Conservation (phyloP, 352 stramenopile genomes). For the Pythium vanterpoolii region DNA sequence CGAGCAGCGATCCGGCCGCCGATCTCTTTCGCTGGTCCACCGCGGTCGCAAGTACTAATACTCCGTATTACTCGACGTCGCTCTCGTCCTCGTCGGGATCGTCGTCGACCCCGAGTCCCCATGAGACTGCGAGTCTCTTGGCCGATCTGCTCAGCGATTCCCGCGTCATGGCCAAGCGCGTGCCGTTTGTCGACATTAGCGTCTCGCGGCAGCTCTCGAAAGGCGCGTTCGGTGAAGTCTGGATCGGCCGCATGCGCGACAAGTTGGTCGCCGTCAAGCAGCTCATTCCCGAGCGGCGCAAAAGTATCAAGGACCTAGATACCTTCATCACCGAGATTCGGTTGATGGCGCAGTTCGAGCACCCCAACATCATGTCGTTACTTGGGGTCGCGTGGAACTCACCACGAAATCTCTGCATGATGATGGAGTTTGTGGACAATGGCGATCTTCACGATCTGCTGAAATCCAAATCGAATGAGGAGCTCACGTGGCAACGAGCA, state of each 20-base stretch:
- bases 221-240: constrained; percentile 52
- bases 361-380: constrained; percentile 37
- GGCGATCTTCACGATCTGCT: constrained; percentile 27
- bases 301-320: background rate
- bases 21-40: background rate
- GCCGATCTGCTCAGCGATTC: constrained; percentile 26
- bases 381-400: constrained; percentile 36
- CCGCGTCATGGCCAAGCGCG: constrained; percentile 26
- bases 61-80: no score
- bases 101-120: background rate
- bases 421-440: constrained; percentile 30
- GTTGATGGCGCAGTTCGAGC: constrained; percentile 34
- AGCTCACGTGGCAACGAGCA: constrained; percentile 15
- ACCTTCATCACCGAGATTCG: constrained; percentile 33
- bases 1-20: background rate
- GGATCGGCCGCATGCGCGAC: constrained; percentile 32
- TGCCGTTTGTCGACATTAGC: constrained; percentile 36
- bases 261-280: constrained; percentile 44
- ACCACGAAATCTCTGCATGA: constrained; percentile 21
- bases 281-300: constrained; percentile 26
- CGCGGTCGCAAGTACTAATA: no score
- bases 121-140: background rate
- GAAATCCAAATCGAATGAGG: background rate
- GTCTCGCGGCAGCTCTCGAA: constrained; percentile 33
- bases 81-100: background rate